Base-by-base conservation (phyloP, 2,329 filamentous ascomycete species). In the Phialophora macrospora region DNA sequence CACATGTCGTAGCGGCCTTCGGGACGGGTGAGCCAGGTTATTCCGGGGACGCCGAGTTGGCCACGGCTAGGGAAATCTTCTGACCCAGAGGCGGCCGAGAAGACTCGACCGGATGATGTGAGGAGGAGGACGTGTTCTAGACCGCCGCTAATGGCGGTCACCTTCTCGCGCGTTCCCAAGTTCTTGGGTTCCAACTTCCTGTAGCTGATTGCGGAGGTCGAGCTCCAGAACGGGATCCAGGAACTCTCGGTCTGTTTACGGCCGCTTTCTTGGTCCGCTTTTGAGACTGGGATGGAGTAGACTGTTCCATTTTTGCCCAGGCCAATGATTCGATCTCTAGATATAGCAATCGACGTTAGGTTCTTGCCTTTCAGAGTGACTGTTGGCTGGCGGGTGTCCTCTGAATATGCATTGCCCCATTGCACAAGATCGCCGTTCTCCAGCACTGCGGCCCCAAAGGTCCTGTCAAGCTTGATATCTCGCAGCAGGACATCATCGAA, bases 361-460 rank as follows among this genome's bases (percentile, higher is more conserved):
- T 97, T 86, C 76, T 96, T 96, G 62, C 93, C 94, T 66, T 80
- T 87, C 61, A 99, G 79, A 0, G 94, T 97, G 56, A 84, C 81
- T 0, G 83, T 83, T 0, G 94, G 95, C 32, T 82, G 80, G 9
- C 82, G 85, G 32, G 86, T 81, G 4, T 86, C 83, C 62, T 85
- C 83, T 6, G 89, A 90, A 75, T 90, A 97, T 3, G 84, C 91
- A 3, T 84, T 83, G 1, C 95, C 95, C 95, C 95, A 99, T 79
- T 98, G 93, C 12, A 97, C 82, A 52, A 99, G 77, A 75, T 98
- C 90, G 3, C 95, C 95, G 68, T 89, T 88, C 75, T 97, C 93
- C 4, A 89, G 90, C 48, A 98, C 89, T 9, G 95, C 95, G 3
- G 88, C 94, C 8, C 92, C 95, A 75, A 96, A 93, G 48, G 87